Percentiles rank a stretch among this genome's conserved stretches.
These are phyloP conservation scores for Catenaria anguillulae DNA, from an alignment of 371 early-diverging fungal species.

Conservation along the genomic window DNA sequence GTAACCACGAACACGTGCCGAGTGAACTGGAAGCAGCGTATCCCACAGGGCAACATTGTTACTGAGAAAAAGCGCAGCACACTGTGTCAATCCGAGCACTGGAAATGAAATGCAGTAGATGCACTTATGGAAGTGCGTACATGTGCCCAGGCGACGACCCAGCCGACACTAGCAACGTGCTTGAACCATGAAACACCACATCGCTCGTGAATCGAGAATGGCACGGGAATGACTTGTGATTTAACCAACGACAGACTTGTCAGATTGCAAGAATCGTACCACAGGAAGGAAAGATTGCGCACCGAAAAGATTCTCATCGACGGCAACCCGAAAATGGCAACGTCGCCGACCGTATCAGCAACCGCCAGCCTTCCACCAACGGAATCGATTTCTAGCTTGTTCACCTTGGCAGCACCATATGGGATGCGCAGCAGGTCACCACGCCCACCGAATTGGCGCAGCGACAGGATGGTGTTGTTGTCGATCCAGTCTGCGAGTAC, in stretches of 20 bases:
- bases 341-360: slow-evolving; percentile 26
- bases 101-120: no score
- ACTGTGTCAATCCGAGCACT: no score
- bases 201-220: slow-evolving; percentile 52
- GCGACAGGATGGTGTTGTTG: slow-evolving; percentile 14
- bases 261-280: no score
- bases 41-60: slow-evolving; percentile 60
- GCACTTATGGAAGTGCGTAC: slow-evolving; percentile 20
- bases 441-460: slow-evolving; percentile 18
- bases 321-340: background rate
- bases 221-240: slow-evolving; percentile 22
- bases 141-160: slow-evolving; percentile 47
- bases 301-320: no score
- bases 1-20: slow-evolving; percentile 39
- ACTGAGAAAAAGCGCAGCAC: no score
- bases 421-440: slow-evolving; percentile 52
- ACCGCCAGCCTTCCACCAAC: slow-evolving; percentile 53
- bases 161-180: slow-evolving; percentile 55
- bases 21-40: slow-evolving; percentile 45
- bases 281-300: no score
- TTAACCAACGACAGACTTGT: background rate
- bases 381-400: slow-evolving; percentile 47
- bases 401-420: slow-evolving; percentile 55
- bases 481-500: background rate
- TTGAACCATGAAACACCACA: slow-evolving; percentile 53